Conservation (phyloP, 2,329 filamentous ascomycete species). For the Ilyonectria sp. region DNA sequence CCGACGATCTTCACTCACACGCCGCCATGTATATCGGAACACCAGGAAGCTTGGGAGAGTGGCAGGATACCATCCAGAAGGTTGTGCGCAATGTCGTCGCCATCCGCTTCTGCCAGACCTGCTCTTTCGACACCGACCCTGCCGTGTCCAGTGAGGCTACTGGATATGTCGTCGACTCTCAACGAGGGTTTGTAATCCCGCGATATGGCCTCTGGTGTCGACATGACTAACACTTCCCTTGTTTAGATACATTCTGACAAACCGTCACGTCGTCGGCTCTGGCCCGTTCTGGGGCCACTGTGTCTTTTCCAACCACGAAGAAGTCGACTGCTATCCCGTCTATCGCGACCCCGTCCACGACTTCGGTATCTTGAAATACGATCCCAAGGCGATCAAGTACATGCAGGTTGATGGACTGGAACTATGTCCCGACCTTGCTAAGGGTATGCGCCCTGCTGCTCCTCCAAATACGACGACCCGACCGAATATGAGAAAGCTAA, state of each 20-base stretch:
- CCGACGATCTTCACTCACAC: constrained; percentile 57
- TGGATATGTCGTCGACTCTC: constrained; percentile 96
- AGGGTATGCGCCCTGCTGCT: constrained; percentile 59
- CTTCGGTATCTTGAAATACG: constrained; percentile 96
- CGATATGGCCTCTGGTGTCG: too few species aligned
- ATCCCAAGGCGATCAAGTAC: constrained; percentile 96
- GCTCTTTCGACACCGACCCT: constrained; percentile 96
- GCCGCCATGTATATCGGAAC: constrained; percentile 55
- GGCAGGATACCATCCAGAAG: constrained; percentile 95
- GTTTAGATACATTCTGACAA: constrained; percentile 82
- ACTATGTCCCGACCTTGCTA: constrained; percentile 88
- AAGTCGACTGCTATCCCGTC: constrained; percentile 95
- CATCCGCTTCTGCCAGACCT: constrained; percentile 99
- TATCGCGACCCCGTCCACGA: constrained; percentile 99
- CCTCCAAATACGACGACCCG: neutral
- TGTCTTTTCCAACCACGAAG: constrained; percentile 98
- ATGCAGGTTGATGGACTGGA: constrained; percentile 89
- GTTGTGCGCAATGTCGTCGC: constrained; percentile 97
- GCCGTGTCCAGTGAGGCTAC: constrained; percentile 96
- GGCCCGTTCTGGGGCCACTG: constrained; percentile 98
- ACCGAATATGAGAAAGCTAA: constrained; percentile 33
- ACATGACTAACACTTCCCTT: constrained; percentile 13
- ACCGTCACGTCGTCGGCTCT: constrained; percentile 93
- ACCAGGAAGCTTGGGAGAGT: constrained; percentile 72
- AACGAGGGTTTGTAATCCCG: constrained; percentile 76